Base-by-base conservation (phyloP, 805 yeast species). In the Metschnikowia continentalis region DNA sequence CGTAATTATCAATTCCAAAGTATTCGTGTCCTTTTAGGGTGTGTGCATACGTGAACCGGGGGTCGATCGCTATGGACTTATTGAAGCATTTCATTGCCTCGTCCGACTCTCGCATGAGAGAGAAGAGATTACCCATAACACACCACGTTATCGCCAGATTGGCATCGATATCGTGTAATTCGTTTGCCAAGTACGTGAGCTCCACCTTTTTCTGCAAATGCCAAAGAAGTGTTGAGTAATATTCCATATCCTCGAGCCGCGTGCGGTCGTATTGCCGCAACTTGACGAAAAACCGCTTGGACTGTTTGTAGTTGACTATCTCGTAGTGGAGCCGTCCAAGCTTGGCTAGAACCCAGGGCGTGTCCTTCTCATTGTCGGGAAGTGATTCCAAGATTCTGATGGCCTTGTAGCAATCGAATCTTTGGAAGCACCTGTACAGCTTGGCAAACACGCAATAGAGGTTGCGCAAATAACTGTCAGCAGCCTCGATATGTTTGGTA, bases 11-110 rank as follows among this genome's bases (percentile, higher is more conserved):
- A 61, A 82, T 89, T 1, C 92, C 79, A 33, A 89, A 81, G 62
- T 81, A 83, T 67, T 94, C 99, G 66, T 94, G 98, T 0, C 97
- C 99, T 70, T 88, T 90, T 51, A 94, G 74, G 0, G 98, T 91
- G 63, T 88, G 88, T 0, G 96, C 96, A 64, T 92, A 92, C 0
- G 94, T 85, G 65, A 88, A 88, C 14, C 73, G 74, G 6, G 82
- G 81, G 62, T 86, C 85, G 14, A 88, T 63, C 48, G 81, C 81
- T 2, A 82, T 78, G 1, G 97, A 91, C 51, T 89, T 82, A 54
- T 82, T 82, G 69, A 94, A 91, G 62, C 96, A 90, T 60, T 82
- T 83, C 32, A 92, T 83, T 0, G 98, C 96, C 65, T 88, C 95
- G 55, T 88, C 94, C 3, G 94, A 87, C 60, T 92, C 97, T 53